Base-by-base conservation (phyloP, 108 stramenopile genomes). In the Nannochloropsis salina region DNA sequence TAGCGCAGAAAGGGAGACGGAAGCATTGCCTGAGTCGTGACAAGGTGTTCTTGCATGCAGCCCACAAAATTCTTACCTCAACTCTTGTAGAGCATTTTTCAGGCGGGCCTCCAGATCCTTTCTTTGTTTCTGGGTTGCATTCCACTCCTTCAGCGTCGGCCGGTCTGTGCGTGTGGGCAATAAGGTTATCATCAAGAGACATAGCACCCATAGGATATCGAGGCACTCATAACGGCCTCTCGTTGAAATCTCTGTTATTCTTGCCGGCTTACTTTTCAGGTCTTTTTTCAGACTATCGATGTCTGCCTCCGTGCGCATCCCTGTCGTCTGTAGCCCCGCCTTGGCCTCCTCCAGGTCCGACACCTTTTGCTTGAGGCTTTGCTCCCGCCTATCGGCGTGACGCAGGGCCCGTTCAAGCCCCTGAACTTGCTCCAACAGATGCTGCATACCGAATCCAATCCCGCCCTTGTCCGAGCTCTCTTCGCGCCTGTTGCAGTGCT, bases 121-220 rank as follows among this genome's bases (percentile, higher is more conserved):
- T 43, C 86, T 85, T 9, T 85, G 86, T 10, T 83, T 86, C 45
- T 87, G 86, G 9, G 80, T n/a, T 15, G 83, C 82, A 22, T 87
- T 86, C 86, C 86, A 87, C 74, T 84, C 80, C 42, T 61, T 83
- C 44, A 86, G 81, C 1, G 89, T 87, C 18, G 89, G 89, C 20
- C 89, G 83, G 2, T 44, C 43, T 21, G 84, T 47, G 6, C 84
- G 83, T 80, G 86, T 86, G 15, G 84, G 80, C 20, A 31, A 31
- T 31, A 31, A 31, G 31, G 31, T 31, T 31, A 31, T 31, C 31
- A 31, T 31, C 31, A 31, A 31, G 31, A 31, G 31, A 31, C 31
- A 31, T 31, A 31, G 31, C 31, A 31, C 31, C 31, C 1, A 31
- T 31, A 31, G 31, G 31, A 31, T 31, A 31, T 1, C 31, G 31